Percentiles rank a stretch among this genome's conserved stretches.
These are phyloP conservation scores for Ophiostoma himal-ulmi DNA, from an alignment of 2,329 filamentous ascomycete species.

Conservation along the genomic window DNA sequence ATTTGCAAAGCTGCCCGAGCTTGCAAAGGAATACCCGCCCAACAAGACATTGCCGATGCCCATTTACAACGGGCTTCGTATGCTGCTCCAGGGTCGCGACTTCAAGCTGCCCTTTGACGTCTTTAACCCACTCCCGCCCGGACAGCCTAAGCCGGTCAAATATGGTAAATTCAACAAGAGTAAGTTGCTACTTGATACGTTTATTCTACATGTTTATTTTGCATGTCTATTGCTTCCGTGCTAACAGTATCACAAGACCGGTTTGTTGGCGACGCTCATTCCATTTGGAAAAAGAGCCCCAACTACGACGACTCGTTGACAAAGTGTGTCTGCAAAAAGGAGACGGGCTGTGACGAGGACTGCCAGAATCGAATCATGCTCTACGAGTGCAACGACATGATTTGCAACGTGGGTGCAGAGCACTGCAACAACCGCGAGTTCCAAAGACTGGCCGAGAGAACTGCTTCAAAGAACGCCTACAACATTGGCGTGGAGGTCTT, in stretches of 20 bases:
- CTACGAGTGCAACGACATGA: slow-evolving; percentile 88
- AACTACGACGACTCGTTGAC: slow-evolving; percentile 68
- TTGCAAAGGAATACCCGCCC: slow-evolving; percentile 41
- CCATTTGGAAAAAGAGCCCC: slow-evolving; percentile 74
- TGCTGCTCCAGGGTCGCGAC: slow-evolving; percentile 66
- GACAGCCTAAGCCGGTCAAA: slow-evolving; percentile 85
- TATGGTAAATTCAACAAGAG: slow-evolving; percentile 91
- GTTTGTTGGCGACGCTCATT: slow-evolving; percentile 77
- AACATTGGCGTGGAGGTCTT: slow-evolving; percentile 92
- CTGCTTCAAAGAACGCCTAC: slow-evolving; percentile 61
- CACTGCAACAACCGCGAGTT: slow-evolving; percentile 84
- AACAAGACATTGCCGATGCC: slow-evolving; percentile 64
- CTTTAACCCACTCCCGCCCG: slow-evolving; percentile 77
- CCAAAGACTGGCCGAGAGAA: slow-evolving; percentile 67
- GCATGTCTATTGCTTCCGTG: background rate
- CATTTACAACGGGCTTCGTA: slow-evolving; percentile 68
- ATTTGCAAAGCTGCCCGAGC: slow-evolving; percentile 43
- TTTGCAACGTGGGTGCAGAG: slow-evolving; percentile 72
- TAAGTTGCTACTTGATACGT: slow-evolving; percentile 42
- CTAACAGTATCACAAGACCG: slow-evolving; percentile 54
- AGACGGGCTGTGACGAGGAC: slow-evolving; percentile 77
- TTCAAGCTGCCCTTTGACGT: slow-evolving; percentile 88
- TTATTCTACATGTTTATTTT: background rate
- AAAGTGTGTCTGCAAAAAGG: slow-evolving; percentile 69
- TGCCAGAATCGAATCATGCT: slow-evolving; percentile 97